These are phyloP conservation scores for Tricholoma hemisulphureum DNA, from an alignment of 768 basidiomycete genomes.

Conservation along the genomic window DNA sequence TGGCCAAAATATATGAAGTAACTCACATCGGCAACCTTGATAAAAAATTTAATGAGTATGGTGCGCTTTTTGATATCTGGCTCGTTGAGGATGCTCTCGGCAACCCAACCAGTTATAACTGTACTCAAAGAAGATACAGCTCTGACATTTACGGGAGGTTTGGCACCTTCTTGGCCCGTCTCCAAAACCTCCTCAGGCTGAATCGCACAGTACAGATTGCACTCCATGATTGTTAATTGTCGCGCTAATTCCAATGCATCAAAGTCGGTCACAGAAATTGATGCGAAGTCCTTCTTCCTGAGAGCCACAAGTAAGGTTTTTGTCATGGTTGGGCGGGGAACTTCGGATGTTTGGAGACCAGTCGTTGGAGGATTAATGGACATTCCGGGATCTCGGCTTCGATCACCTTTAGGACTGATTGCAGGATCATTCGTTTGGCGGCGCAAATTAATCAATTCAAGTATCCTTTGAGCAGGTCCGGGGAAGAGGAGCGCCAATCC, in stretches of 20 bases:
- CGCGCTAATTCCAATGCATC: conserved; percentile 89
- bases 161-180: conserved; percentile 68
- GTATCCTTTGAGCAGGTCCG: conserved; percentile 67
- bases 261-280: conserved; percentile 82
- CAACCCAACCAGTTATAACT: conserved; percentile 92
- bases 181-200: conserved; percentile 87
- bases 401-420: conserved; percentile 58
- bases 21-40: conserved; percentile 89
- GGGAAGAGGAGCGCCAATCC: conserved; percentile 63
- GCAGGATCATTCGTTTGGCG: conserved; percentile 45
- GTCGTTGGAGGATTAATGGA: conserved; percentile 60
- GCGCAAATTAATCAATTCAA: conserved; percentile 63
- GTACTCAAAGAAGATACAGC: conserved; percentile 88
- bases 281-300: conserved; percentile 59
- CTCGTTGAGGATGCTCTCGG: conserved; percentile 91
- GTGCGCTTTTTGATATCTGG: conserved; percentile 84
- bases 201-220: conserved; percentile 80
- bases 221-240: conserved; percentile 94
- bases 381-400: conserved; percentile 74
- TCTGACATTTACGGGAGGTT: conserved; percentile 68
- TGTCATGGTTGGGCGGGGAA: conserved; percentile 85
- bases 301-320: conserved; percentile 70
- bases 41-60: conserved; percentile 80
- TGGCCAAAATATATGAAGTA: conserved; percentile 4
- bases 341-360: conserved; percentile 50